Conservation (phyloP, 2,329 filamentous ascomycete genomes). For the Cyanodermella asteris region DNA sequence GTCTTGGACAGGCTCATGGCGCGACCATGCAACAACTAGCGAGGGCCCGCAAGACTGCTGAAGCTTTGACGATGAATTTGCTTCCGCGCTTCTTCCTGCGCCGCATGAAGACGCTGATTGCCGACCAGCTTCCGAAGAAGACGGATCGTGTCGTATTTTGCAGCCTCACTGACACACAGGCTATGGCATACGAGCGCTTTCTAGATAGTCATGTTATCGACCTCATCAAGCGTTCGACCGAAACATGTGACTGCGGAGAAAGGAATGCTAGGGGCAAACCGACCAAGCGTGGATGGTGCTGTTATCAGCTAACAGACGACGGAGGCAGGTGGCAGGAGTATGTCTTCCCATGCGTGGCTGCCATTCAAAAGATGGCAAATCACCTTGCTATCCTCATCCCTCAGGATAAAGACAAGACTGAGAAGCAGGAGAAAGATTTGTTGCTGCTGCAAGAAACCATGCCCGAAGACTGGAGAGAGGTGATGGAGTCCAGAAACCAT, state of each 20-base stretch:
- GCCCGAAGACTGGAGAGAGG: constrained; percentile 49
- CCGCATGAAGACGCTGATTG: constrained; percentile 80
- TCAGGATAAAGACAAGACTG: constrained; percentile 34
- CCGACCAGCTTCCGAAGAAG: constrained; percentile 83
- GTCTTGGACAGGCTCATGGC: constrained; percentile 77
- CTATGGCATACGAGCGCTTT: constrained; percentile 62
- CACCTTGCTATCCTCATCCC: constrained; percentile 81
- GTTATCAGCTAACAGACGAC: constrained; percentile 35
- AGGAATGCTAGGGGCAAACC: too few species aligned
- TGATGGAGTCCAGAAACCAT: constrained; percentile 56
- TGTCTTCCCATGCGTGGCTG: constrained; percentile 68
- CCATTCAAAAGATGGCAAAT: constrained; percentile 72
- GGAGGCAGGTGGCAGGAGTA: constrained; percentile 49
- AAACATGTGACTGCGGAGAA: constrained; percentile 48
- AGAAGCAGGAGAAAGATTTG: constrained; percentile 61
- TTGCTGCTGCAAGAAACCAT: constrained; percentile 51
- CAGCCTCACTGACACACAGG: constrained; percentile 62
- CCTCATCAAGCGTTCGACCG: constrained; percentile 43
- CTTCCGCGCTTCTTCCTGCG: constrained; percentile 78
- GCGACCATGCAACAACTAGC: constrained; percentile 68
- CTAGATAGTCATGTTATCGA: constrained; percentile 50
- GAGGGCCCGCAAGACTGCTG: constrained; percentile 57
- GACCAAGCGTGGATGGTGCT: constrained; percentile 75
- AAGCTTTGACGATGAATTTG: constrained; percentile 66
- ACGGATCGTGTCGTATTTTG: constrained; percentile 89